Conservation (phyloP, 83 land plant genomes). For the Picea abies region DNA sequence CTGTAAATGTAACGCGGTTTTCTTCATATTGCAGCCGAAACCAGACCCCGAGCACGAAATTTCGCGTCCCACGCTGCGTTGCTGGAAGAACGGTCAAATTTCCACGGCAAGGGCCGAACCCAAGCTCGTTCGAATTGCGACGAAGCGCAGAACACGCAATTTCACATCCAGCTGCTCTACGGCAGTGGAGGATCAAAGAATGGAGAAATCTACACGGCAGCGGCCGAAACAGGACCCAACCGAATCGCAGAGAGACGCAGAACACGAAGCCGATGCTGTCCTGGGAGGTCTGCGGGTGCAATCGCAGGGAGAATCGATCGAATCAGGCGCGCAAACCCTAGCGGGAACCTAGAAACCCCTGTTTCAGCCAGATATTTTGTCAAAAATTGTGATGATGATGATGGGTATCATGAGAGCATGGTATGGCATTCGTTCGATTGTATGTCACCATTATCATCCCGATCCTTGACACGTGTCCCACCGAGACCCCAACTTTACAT, state of each 20-base stretch:
- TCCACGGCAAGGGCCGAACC: neutral
- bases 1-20: too few relatives aligned
- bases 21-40: neutral
- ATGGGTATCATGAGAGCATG: neutral
- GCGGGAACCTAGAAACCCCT: neutral
- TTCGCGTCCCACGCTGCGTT: neutral
- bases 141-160: neutral
- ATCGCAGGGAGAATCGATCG: neutral
- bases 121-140: too few relatives aligned
- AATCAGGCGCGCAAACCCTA: neutral
- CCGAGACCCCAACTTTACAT: neutral
- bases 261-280: neutral
- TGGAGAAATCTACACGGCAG: neutral
- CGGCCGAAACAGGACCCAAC: neutral
- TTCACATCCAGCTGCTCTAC: too few relatives aligned
- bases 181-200: neutral
- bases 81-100: neutral
- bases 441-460: neutral
- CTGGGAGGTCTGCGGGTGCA: neutral
- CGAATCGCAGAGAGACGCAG: neutral
- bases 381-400: neutral
- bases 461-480: constrained; percentile 3
- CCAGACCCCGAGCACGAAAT: neutral
- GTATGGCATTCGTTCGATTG: neutral
- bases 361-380: neutral